Evolutionary conservation across 108 stramenopile species (phyloP).

Genomic region (Cylindrotheca closterium): DNA sequence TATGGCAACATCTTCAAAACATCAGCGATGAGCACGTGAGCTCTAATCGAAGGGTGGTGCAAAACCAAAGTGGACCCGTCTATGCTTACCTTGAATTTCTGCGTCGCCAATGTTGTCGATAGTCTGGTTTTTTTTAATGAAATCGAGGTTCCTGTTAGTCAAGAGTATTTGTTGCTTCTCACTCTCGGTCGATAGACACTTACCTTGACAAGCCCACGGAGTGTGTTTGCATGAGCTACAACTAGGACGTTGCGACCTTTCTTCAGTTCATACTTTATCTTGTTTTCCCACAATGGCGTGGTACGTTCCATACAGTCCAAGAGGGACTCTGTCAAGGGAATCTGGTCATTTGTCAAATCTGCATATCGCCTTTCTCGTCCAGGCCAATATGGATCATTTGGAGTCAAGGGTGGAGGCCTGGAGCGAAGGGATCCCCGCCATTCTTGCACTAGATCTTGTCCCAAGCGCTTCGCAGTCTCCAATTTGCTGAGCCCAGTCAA

Average conservation of each 20-base stretch:
- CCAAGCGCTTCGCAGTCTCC: conserved; percentile 78
- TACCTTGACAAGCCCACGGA: conserved; percentile 46
- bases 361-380: conserved; percentile 85
- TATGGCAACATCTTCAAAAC: conserved; percentile 74
- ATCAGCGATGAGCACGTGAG: no score
- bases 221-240: conserved; percentile 90
- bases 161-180: neutral
- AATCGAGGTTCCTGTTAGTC: no score
- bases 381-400: conserved; percentile 77
- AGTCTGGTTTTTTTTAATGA: conserved; percentile 32
- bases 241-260: conserved; percentile 89
- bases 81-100: conserved; percentile 52
- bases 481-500: conserved; percentile 87
- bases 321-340: conserved; percentile 89
- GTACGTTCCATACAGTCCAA: conserved; percentile 89
- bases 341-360: conserved; percentile 70
- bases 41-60: no score
- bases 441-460: conserved; percentile 82
- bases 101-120: conserved; percentile 54
- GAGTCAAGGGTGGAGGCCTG: conserved; percentile 78
- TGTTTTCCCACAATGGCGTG: conserved; percentile 82
- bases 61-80: neutral
- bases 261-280: conserved; percentile 77
- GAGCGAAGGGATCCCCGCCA: conserved; percentile 55
- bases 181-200: no score